Base-by-base conservation (phyloP, 2,329 filamentous ascomycete genomes). In the Aspergillus sp. region DNA sequence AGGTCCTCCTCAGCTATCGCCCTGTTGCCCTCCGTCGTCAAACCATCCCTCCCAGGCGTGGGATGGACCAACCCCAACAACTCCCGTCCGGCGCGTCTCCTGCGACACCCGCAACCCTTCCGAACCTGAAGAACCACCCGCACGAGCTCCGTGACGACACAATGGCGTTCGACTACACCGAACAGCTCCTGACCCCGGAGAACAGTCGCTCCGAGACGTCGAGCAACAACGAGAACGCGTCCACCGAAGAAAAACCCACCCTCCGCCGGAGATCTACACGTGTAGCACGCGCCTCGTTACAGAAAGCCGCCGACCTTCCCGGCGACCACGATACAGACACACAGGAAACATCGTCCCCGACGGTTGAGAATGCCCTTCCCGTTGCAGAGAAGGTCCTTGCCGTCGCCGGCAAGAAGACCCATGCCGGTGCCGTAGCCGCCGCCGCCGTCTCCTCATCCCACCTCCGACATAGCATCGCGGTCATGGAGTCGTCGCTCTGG, bases 181-280 rank as follows among this genome's bases (percentile, higher is more conserved):
- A 70, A 59, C 69, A 73, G 55, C 64, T 74, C n/a, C 64, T 75
- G 16, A 75, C 73, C 2, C 73, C 73, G 49, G 72, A 74, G 50
- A 72, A 72, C 38, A 75, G 73, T 54, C 71, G 68, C 49, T 76
- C 72, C n/a, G 72, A 75, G 51, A 73, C 71, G 2, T 73, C 72
- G 4, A 75, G 71, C 59, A 71, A 70, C 57, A 69, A 69, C 59
- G 68, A 71, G 53, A 66, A 70, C 59, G 65, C 66, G 58, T 65
- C 61, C 11, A 58, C 56, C 23, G 68, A 72, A 43, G 69, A 72
- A 53, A 68, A 69, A 54, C 59, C 64, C 23, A 52, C 59, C 11
- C 47, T 60, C 43, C 70, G 66, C 43, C 65, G 66, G 36, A 64
- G 58, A 49, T 72, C 72, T 60, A 67, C 70, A 68, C 72, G 72